Conservation (phyloP, 208 protist genomes). For the Strigomonas galati region DNA sequence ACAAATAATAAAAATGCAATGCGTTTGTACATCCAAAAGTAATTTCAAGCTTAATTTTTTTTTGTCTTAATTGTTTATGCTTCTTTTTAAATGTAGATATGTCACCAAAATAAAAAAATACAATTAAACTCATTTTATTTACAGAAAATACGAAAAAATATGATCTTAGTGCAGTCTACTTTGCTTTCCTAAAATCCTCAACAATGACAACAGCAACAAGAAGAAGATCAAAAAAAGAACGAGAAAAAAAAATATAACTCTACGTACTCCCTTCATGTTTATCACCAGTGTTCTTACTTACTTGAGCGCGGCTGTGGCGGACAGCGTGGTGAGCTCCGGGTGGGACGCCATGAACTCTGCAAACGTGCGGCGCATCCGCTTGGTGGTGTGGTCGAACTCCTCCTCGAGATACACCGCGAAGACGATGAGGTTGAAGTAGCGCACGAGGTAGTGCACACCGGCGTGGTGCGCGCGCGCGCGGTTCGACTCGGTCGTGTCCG, state of each 20-base stretch:
- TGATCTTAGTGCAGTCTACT: background rate
- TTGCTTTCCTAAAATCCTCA: background rate
- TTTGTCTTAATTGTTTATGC: slow-evolving; percentile 2
- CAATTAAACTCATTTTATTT: background rate
- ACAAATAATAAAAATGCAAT: slow-evolving; percentile 9
- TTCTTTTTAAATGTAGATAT: background rate
- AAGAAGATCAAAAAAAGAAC: slow-evolving; percentile 14
- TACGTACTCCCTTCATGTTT: background rate
- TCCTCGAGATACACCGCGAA: slow-evolving; percentile 87
- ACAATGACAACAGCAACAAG: background rate
- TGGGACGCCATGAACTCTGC: slow-evolving; percentile 53
- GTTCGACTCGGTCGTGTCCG: slow-evolving; percentile 64
- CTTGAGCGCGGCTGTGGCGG: slow-evolving; percentile 54
- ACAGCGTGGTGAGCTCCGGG: slow-evolving; percentile 66
- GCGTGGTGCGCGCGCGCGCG: slow-evolving; percentile 80
- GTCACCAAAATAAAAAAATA: background rate
- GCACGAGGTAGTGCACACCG: slow-evolving; percentile 82
- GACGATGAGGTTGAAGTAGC: slow-evolving; percentile 87
- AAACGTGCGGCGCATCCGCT: slow-evolving; percentile 57
- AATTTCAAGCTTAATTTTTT: background rate
- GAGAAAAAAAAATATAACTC: background rate
- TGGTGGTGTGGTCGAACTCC: slow-evolving; percentile 62
- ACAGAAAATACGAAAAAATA: background rate
- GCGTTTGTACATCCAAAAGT: background rate
- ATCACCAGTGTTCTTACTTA: slow-evolving; percentile 21